Conservation (phyloP, 2,329 filamentous ascomycete genomes). For the Ophiostoma novo-ulmi region DNA sequence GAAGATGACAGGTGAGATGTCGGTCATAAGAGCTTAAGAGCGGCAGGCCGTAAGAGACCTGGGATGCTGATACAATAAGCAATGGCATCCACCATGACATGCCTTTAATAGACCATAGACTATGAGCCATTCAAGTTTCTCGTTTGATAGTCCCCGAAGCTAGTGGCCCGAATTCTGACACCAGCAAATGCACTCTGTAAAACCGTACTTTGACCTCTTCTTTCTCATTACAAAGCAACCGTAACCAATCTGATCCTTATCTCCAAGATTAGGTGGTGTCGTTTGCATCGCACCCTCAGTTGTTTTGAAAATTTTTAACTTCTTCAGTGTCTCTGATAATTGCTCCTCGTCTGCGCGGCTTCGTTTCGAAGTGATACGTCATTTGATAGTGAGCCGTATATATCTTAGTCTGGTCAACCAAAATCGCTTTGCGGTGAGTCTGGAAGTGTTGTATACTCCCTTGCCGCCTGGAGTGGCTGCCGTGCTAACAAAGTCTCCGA, state of each 20-base stretch:
- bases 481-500: slow-evolving; percentile 3
- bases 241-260: background rate
- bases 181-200: background rate
- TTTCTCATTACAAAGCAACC: background rate
- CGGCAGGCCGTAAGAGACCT: background rate
- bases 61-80: background rate
- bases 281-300: background rate
- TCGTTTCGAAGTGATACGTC: background rate
- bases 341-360: background rate
- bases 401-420: background rate
- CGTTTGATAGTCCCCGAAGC: slow-evolving; percentile 4
- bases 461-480: background rate
- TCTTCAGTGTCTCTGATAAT: background rate
- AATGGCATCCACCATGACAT: background rate
- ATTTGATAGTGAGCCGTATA: background rate
- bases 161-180: background rate
- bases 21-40: background rate
- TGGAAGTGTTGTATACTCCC: background rate
- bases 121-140: background rate
- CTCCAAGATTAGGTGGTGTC: background rate
- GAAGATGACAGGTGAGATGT: background rate
- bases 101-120: background rate
- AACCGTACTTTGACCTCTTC: background rate
- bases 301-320: background rate
- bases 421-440: background rate